A percentile compares a stretch with the other conserved stretches of the same genome.
Conservation (phyloP, 192 early-diverging fungal genomes). For the Coemansia sp. region DNA sequence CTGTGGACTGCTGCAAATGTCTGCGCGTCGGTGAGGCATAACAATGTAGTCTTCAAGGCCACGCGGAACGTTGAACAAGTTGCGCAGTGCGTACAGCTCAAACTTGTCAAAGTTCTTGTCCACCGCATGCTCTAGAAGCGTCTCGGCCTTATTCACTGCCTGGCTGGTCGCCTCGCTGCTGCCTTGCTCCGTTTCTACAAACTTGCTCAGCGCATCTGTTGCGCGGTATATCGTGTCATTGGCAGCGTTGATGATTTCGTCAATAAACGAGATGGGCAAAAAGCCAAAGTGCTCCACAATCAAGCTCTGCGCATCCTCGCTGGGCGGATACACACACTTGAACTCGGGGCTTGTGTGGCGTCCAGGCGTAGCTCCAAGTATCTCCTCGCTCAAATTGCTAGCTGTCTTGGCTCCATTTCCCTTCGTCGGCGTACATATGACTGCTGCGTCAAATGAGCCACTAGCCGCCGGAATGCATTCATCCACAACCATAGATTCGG, state of each 20-base stretch:
- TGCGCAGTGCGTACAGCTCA: conserved; percentile 75
- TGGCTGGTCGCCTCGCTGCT: conserved; percentile 51
- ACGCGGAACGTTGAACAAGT: conserved; percentile 71
- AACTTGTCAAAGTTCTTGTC: conserved; percentile 85
- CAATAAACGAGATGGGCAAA: conserved; percentile 76
- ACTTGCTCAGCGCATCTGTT: conserved; percentile 68
- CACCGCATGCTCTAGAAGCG: conserved; percentile 74
- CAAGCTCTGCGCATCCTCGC: conserved; percentile 49
- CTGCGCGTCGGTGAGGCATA: conserved; percentile 37
- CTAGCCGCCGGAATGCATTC: background rate
- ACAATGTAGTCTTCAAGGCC: conserved; percentile 47
- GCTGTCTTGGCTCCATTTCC: conserved; percentile 1
- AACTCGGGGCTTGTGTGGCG: conserved; percentile 32
- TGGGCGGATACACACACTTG: conserved; percentile 53
- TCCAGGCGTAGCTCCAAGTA: conserved; percentile 45
- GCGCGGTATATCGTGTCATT: conserved; percentile 76
- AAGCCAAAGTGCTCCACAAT: conserved; percentile 84
- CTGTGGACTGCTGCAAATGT: background rate
- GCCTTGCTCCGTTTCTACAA: conserved; percentile 64
- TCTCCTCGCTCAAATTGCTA: conserved; percentile 24
- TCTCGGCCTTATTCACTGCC: conserved; percentile 75
- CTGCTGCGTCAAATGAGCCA: conserved; percentile 4
- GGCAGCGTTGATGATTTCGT: conserved; percentile 78
- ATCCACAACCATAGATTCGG: conserved; percentile 5
- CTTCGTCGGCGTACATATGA: conserved; percentile 19